A percentile compares a stretch with the other conserved stretches of the same genome.
Conservation (phyloP, 768 basidiomycete genomes). For the Tylopilus intermedius region DNA sequence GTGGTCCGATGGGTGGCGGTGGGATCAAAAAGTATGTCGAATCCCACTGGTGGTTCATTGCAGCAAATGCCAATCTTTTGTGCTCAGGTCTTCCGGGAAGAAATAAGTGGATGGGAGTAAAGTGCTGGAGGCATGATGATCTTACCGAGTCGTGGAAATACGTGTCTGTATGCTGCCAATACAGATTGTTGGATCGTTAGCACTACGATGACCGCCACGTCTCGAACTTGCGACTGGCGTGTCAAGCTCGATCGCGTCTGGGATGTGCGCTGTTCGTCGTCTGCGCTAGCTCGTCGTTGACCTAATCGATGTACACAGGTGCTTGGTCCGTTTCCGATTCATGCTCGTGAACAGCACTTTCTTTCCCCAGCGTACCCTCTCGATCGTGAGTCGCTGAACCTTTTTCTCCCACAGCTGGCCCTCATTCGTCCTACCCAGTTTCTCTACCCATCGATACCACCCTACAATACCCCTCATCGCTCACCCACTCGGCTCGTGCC, state of each 20-base stretch:
- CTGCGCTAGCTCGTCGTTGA: neutral
- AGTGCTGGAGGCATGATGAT: neutral
- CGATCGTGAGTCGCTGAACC: constrained; percentile 41
- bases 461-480: constrained; percentile 55
- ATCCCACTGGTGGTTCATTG: constrained; percentile 1
- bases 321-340: constrained; percentile 79
- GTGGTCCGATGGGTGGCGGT: constrained; percentile 49
- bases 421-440: constrained; percentile 6
- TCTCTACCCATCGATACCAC: constrained; percentile 10
- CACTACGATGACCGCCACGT: constrained; percentile 5
- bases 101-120: constrained; percentile 39
- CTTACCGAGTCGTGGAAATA: neutral
- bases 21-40: constrained; percentile 83
- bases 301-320: constrained; percentile 38
- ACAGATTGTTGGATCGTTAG: neutral
- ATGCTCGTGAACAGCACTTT: constrained; percentile 79
- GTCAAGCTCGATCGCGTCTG: constrained; percentile 25
- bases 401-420: neutral
- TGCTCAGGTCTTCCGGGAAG: constrained; percentile 64
- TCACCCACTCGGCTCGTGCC: constrained; percentile 37
- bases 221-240: constrained; percentile 11
- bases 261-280: constrained; percentile 21
- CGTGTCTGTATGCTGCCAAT: constrained; percentile 6
- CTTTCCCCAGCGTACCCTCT: constrained; percentile 75
- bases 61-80: constrained; percentile 3